Base-by-base conservation (phyloP, 169 alveolate genomes). In the Theileria sp. region DNA sequence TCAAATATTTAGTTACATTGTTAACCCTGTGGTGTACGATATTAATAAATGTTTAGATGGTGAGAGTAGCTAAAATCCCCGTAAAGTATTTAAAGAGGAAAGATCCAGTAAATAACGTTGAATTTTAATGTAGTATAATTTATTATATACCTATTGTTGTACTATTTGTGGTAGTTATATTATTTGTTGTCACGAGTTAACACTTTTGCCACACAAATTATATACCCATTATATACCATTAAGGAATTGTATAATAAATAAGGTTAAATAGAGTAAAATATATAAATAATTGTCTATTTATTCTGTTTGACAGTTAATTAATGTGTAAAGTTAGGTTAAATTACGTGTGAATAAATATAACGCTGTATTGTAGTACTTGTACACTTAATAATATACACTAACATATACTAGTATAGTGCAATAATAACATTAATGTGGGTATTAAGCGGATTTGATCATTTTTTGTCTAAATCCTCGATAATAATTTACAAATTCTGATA, bases 401-500 rank as follows among this genome's bases (percentile, higher is more conserved):
- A n/a, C n/a, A n/a, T n/a, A n/a, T n/a, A n/a, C n/a, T n/a, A n/a
- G n/a, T n/a, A n/a, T n/a, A n/a, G 36, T 32, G 36, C 1, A 32
- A 32, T 32, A 32, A 32, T 3, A 32, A 32, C 36, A 32, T n/a
- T n/a, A n/a, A 5, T 32, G 36, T 32, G 36, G 36, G 36, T 32
- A 44, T 44, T 44, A 44, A 44, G 17, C 54, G 54, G 68, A 60
- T 28, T 25, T 64, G 44, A 64, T 25, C 50, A n/a, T 38, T n/a
- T 30, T 21, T 21, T 21, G 34, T 64, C 38, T 30, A 38, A 64
- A 23, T 13, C 80, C 80, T 60, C 58, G 54, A 36, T 58, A 58
- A 60, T 74, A 74, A 19, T 74, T 74, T 58, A 75, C 74, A 49
- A 83, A 83, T 12, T 78, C 80, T 32, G 77, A 79, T 72, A 83